A percentile compares a stretch with the other conserved stretches of the same genome.
These are phyloP conservation scores for Fibroporia radiculosa DNA, from an alignment of 768 basidiomycete genomes.

Conservation along the genomic window DNA sequence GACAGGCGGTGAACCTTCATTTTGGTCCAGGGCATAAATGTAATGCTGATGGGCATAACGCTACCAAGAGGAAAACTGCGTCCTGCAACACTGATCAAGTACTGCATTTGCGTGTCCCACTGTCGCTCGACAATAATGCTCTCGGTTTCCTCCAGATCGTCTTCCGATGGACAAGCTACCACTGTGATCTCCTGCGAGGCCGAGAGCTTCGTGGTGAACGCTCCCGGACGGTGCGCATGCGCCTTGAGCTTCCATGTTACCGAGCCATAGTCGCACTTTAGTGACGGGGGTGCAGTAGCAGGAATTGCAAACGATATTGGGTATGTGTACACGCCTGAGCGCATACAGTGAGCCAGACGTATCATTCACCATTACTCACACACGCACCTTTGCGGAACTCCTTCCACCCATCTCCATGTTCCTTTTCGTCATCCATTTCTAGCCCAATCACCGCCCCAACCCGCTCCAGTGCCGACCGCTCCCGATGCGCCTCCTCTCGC, in stretches of 20 bases:
- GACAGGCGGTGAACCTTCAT: conserved; percentile 71
- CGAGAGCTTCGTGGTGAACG: conserved; percentile 64
- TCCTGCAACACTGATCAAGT: conserved; percentile 65
- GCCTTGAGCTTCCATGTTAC: conserved; percentile 79
- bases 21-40: conserved; percentile 78
- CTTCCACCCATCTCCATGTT: conserved; percentile 58
- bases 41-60: conserved; percentile 68
- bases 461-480: conserved; percentile 26
- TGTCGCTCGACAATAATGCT: conserved; percentile 79
- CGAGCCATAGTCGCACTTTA: conserved; percentile 67
- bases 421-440: conserved; percentile 33
- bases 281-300: conserved; percentile 65
- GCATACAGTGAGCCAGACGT: neutral
- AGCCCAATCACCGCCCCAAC: conserved; percentile 34
- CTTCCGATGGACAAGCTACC: conserved; percentile 70
- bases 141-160: conserved; percentile 76
- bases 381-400: conserved; percentile 80
- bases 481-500: conserved; percentile 24
- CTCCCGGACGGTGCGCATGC: conserved; percentile 74
- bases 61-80: conserved; percentile 82
- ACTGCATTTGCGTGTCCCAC: conserved; percentile 88
- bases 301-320: conserved; percentile 91
- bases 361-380: neutral
- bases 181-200: conserved; percentile 67
- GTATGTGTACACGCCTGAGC: conserved; percentile 83